Evolutionary conservation across 345 rosid genomes (phyloP).

Genomic region (Salix arbutifolia): DNA sequence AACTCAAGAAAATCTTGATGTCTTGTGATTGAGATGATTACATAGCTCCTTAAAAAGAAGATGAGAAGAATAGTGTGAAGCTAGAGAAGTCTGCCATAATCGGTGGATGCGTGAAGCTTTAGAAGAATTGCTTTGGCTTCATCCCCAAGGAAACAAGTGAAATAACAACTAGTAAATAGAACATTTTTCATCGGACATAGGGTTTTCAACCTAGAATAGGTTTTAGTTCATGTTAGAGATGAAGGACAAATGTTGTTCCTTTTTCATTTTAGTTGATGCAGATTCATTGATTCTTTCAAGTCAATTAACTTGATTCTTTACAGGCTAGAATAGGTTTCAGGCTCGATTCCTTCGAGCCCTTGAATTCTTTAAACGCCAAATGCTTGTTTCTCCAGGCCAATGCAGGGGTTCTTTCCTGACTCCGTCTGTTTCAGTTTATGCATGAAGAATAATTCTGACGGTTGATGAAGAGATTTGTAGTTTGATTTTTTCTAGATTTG

Average conservation of each 20-base stretch:
- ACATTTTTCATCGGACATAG: no score
- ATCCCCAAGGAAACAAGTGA: background rate
- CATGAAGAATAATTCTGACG: background rate
- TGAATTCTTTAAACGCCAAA: background rate
- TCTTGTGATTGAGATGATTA: no score
- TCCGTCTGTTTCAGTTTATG: background rate
- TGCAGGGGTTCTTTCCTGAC: background rate
- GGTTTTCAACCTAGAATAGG: background rate
- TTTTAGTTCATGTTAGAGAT: background rate
- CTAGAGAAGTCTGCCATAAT: constrained; percentile 37
- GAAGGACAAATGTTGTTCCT: background rate
- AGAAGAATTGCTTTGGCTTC: constrained; percentile 29
- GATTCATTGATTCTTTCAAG: constrained; percentile 13
- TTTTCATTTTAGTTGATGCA: background rate
- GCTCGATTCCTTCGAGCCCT: background rate
- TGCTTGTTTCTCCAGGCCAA: background rate
- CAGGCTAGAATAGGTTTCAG: background rate
- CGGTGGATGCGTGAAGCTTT: constrained; percentile 63
- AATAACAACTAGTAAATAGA: no score
- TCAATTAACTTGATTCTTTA: background rate
- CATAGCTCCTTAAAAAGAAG: no score
- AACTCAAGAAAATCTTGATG: no score
- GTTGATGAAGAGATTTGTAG: background rate
- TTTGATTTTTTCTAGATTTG: background rate
- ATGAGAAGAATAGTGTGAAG: constrained; percentile 19